phyloP scores from a whole-genome alignment of 2,329 filamentous ascomycete species.

The Aureobasidium mangrovei region DNA sequence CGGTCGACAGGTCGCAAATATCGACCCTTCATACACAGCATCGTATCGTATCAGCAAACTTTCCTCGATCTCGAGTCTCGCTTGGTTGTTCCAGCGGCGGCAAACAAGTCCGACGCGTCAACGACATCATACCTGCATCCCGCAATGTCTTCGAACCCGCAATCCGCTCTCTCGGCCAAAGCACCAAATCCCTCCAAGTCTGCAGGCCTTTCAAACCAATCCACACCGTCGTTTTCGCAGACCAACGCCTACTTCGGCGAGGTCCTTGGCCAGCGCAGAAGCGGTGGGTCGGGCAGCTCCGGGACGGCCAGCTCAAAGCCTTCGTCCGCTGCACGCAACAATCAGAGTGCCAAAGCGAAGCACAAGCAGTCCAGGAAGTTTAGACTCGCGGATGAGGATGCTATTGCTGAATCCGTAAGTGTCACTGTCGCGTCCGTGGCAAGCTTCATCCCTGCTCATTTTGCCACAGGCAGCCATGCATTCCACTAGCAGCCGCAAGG shows the following conservation, averaged over 20 bases:
- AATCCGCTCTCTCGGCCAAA: conserved; percentile 26
- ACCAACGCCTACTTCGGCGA: conserved; percentile 35
- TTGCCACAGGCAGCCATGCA: conserved; percentile 49
- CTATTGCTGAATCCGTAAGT: conserved; percentile 69
- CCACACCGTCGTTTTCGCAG: conserved; percentile 37
- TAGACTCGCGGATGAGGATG: conserved; percentile 70
- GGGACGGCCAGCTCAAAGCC: conserved; percentile 31
- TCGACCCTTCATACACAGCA: not conserved
- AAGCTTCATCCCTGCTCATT: conserved; percentile 17
- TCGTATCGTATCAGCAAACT: not conserved
- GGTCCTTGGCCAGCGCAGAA: conserved; percentile 36
- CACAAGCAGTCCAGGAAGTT: conserved; percentile 76
- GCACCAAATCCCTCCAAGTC: conserved; percentile 34
- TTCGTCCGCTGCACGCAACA: conserved; percentile 56
- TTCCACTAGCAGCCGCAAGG: conserved; percentile 63
- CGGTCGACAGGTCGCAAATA: conserved; percentile 9
- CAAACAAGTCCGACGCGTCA: conserved; percentile 1
- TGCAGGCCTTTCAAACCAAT: conserved; percentile 28
- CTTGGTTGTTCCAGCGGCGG: conserved; percentile 1
- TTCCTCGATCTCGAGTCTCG: conserved; percentile 1
- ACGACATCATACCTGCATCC: conserved; percentile 13
- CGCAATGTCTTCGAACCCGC: conserved; percentile 37
- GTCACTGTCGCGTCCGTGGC: not conserved
- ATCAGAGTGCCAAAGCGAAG: conserved; percentile 67
- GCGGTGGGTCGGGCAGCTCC: conserved; percentile 30